phyloP scores from a whole-genome alignment of 208 protist species.

The Wallacemonas sp. region DNA sequence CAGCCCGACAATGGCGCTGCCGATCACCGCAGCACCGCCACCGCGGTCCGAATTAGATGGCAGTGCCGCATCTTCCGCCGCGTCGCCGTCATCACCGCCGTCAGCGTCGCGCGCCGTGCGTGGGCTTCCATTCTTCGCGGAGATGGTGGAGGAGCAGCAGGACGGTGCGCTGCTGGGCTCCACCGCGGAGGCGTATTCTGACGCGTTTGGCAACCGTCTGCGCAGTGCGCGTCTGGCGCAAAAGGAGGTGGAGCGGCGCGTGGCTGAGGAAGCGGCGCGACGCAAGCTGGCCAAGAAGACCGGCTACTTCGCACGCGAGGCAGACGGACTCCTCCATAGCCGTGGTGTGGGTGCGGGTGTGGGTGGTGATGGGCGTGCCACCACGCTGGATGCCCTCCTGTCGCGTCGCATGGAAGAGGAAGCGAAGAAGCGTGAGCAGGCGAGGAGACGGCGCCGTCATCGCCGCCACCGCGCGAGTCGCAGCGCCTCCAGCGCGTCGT shows the following conservation, averaged over 20 bases:
- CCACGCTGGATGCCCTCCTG: slow-evolving; percentile 8
- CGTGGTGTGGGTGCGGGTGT: not conserved
- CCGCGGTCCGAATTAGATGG: too few species aligned
- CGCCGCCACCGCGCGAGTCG: not conserved
- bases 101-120: not conserved
- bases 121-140: slow-evolving; percentile 39
- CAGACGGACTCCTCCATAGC: not conserved
- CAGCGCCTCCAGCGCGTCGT: not conserved
- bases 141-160: slow-evolving; percentile 40
- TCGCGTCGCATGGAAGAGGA: slow-evolving; percentile 1
- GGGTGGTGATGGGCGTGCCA: not conserved
- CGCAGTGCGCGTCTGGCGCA: slow-evolving; percentile 74
- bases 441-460: not conserved
- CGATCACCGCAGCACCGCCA: not conserved
- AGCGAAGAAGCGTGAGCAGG: not conserved
- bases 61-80: not conserved
- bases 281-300: slow-evolving; percentile 40
- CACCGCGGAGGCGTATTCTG: slow-evolving; percentile 40
- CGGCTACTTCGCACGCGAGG: slow-evolving; percentile 70
- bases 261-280: slow-evolving; percentile 30
- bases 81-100: not conserved
- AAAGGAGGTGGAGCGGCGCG: slow-evolving; percentile 51
- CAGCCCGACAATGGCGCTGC: not conserved
- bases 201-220: slow-evolving; percentile 71
- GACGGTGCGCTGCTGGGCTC: slow-evolving; percentile 35